phyloP scores from a whole-genome alignment of 345 rosid genomes.

The Citrus unshiu region DNA sequence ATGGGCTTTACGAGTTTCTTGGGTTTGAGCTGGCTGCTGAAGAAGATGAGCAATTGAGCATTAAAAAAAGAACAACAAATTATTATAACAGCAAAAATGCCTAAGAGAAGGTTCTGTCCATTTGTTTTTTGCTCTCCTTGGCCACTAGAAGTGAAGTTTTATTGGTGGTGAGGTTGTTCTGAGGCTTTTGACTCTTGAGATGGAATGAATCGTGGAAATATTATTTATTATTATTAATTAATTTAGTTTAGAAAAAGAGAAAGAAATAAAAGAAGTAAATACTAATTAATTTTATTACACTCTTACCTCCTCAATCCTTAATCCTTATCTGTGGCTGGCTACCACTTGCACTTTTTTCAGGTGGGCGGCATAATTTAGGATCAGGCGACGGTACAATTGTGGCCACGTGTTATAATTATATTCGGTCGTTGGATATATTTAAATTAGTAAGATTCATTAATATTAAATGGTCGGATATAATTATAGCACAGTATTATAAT shows the following conservation, averaged over 20 bases:
- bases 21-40: neutral
- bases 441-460: rapidly evolving
- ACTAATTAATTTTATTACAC: too few species aligned
- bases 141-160: neutral
- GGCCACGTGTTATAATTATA: rapidly evolving
- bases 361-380: too few species aligned
- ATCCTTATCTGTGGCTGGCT: too few species aligned
- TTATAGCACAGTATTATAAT: rapidly evolving
- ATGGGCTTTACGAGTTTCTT: neutral
- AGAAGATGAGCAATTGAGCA: neutral
- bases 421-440: too few species aligned
- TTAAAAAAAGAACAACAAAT: too few species aligned
- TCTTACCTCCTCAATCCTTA: too few species aligned
- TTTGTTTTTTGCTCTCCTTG: too few species aligned
- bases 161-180: neutral
- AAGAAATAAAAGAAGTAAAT: too few species aligned
- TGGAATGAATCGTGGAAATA: too few species aligned
- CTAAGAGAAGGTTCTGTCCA: neutral
- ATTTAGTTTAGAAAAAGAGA: neutral
- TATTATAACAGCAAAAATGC: neutral
- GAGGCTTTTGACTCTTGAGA: neutral
- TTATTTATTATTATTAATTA: neutral
- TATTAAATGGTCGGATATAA: too few species aligned
- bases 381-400: too few species aligned
- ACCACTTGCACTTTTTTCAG: too few species aligned